A percentile compares a stretch with the other conserved stretches of the same genome.
Evolutionary conservation across 1,284 basidiomycete genomes (phyloP).

Genomic region (Cryptococcus sp.): DNA sequence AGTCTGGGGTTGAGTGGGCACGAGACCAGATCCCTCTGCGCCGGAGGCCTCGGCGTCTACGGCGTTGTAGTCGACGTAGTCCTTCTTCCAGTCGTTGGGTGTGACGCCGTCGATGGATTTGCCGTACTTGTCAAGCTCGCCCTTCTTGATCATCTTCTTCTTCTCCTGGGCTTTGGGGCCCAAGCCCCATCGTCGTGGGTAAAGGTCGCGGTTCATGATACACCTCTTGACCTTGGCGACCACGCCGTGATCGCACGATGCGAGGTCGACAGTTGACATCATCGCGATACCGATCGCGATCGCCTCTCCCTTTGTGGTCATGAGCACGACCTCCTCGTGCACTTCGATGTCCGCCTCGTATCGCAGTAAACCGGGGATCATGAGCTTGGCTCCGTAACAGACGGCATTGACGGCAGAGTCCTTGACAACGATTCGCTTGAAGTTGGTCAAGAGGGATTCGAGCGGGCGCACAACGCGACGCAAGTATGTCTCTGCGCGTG

Average conservation of each 20-base stretch:
- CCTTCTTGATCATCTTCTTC: conserved; percentile 97
- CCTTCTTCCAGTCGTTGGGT: conserved; percentile 85
- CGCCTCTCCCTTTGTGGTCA: conserved; percentile 99
- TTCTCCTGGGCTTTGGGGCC: conserved; percentile 96
- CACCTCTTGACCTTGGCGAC: conserved; percentile 99
- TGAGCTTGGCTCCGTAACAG: conserved; percentile 99
- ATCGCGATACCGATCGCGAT: conserved; percentile 97
- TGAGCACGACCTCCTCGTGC: conserved; percentile 96
- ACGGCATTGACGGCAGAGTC: conserved; percentile 99
- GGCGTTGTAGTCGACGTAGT: conserved; percentile 87
- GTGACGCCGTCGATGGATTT: conserved; percentile 89
- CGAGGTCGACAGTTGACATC: conserved; percentile 98
- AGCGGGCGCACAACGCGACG: conserved; percentile 92
- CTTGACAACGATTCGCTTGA: conserved; percentile 99
- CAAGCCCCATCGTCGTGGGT: conserved; percentile 96
- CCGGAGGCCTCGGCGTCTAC: conserved; percentile 38
- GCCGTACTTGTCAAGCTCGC: conserved; percentile 94
- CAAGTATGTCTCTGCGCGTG: conserved; percentile 82
- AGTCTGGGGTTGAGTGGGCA: conserved; percentile 58
- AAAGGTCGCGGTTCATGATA: conserved; percentile 99
- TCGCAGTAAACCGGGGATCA: conserved; percentile 97
- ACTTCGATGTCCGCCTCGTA: conserved; percentile 96
- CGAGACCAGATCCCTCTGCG: conserved; percentile 12
- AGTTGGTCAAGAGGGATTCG: conserved; percentile 90
- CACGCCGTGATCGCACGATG: conserved; percentile 97